Percentiles rank a stretch among this genome's conserved stretches.
Conservation (phyloP, 2,329 filamentous ascomycete genomes). For the Didymella keratinophila region DNA sequence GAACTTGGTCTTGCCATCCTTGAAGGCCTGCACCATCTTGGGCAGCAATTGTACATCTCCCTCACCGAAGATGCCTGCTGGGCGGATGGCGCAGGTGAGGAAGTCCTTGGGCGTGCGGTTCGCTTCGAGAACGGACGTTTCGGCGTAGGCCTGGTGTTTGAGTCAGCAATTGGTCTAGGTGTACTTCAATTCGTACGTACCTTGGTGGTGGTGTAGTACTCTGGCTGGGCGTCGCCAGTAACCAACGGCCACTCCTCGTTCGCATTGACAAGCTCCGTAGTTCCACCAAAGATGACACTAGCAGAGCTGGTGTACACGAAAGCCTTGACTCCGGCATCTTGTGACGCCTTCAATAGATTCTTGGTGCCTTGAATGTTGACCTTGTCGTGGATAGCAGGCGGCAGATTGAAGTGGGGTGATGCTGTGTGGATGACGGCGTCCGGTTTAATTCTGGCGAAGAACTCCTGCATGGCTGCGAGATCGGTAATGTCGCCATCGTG, state of each 20-base stretch:
- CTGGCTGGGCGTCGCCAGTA: conserved; percentile 56
- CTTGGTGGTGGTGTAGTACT: conserved; percentile 62
- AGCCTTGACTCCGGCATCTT: conserved; percentile 59
- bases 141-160: conserved; percentile 53
- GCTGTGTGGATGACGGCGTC: conserved; percentile 61
- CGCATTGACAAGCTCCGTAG: conserved; percentile 57
- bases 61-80: conserved; percentile 61
- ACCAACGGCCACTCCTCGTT: conserved; percentile 58
- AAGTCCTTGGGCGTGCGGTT: conserved; percentile 57
- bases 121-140: conserved; percentile 57
- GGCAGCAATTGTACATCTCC: conserved; percentile 58
- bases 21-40: conserved; percentile 55
- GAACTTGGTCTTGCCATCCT: conserved; percentile 58
- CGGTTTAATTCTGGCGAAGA: conserved; percentile 56
- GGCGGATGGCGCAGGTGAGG: conserved; percentile 59
- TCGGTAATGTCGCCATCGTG: conserved; percentile 61
- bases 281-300: conserved; percentile 57
- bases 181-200: conserved; percentile 25
- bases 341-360: conserved; percentile 56
- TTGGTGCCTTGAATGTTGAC: conserved; percentile 62
- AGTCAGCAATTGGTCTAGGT: neutral
- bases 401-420: conserved; percentile 53
- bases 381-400: conserved; percentile 55
- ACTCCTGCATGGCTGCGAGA: conserved; percentile 48
- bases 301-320: conserved; percentile 63